Conservation (phyloP, 176 grass and related monocot genomes). For the Lolium multiflorum region DNA sequence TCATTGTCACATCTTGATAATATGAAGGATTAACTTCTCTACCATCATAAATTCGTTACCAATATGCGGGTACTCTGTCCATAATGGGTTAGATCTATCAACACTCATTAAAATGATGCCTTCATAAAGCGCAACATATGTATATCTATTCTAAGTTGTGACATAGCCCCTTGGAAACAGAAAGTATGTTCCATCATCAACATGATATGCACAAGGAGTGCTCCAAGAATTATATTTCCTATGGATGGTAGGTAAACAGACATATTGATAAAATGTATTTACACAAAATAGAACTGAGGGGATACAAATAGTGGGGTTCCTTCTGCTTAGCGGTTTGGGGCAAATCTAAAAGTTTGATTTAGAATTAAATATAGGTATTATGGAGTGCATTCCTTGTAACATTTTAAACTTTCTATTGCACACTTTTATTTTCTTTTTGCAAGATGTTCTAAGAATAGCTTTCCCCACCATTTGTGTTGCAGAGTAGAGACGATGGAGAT, state of each 20-base stretch:
- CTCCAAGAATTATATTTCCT: background rate
- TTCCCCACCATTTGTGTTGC: background rate
- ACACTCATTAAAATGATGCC: background rate
- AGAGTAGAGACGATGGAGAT: slow-evolving; percentile 24
- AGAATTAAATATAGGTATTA: background rate
- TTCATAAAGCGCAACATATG: background rate
- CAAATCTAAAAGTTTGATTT: background rate
- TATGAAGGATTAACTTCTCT: background rate
- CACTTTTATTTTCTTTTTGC: background rate
- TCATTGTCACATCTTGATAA: no score
- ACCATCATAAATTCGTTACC: background rate
- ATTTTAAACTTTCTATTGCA: background rate
- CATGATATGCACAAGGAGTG: background rate
- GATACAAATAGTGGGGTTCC: background rate
- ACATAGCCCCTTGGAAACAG: background rate
- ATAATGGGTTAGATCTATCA: background rate
- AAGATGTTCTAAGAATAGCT: background rate
- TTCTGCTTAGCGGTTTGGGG: background rate
- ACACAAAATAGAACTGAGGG: background rate
- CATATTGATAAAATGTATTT: background rate
- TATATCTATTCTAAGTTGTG: background rate
- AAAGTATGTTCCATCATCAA: background rate
- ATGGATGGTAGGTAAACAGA: background rate
- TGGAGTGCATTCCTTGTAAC: background rate
- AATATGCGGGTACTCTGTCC: background rate